These are phyloP conservation scores for Begonia masoniana DNA, from an alignment of 306 rosid genomes.

Conservation along the genomic window DNA sequence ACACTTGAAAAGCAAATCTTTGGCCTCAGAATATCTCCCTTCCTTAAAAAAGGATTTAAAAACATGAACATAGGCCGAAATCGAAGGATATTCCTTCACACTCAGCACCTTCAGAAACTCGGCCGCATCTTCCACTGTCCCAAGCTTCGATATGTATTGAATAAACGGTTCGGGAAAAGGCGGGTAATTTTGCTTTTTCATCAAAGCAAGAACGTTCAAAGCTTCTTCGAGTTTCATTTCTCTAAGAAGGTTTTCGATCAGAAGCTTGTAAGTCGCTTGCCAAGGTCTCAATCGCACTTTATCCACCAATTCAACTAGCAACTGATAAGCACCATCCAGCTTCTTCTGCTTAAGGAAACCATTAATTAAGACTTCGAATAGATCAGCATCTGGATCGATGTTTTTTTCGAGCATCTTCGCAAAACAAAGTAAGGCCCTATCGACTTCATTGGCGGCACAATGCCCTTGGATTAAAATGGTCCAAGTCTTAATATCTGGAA, in stretches of 20 bases:
- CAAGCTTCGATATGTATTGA: slow-evolving; percentile 52
- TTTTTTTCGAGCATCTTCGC: slow-evolving; percentile 54
- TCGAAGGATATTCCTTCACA: slow-evolving; percentile 36
- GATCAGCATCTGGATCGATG: slow-evolving; percentile 52
- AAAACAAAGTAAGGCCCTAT: slow-evolving; percentile 46
- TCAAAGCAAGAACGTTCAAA: slow-evolving; percentile 45
- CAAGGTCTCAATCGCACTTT: slow-evolving; percentile 38
- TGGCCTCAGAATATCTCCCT: slow-evolving; percentile 69
- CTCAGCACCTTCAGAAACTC: slow-evolving; percentile 51
- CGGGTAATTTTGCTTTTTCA: slow-evolving; percentile 53
- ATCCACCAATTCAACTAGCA: slow-evolving; percentile 46
- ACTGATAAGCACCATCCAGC: slow-evolving; percentile 46
- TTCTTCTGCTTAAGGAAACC: slow-evolving; percentile 41
- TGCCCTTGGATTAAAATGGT: slow-evolving; percentile 85
- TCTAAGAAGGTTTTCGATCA: slow-evolving; percentile 43
- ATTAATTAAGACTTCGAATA: slow-evolving; percentile 43
- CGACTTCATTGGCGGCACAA: slow-evolving; percentile 56
- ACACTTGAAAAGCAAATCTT: slow-evolving; percentile 52
- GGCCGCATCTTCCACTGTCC: slow-evolving; percentile 71
- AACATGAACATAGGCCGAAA: slow-evolving; percentile 44
- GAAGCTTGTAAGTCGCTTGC: slow-evolving; percentile 56
- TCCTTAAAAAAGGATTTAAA: slow-evolving; percentile 50
- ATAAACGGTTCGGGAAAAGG: slow-evolving; percentile 48
- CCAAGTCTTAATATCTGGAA: slow-evolving; percentile 87
- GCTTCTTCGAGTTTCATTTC: slow-evolving; percentile 65